A percentile compares a stretch with the other conserved stretches of the same genome.
phyloP scores from a whole-genome alignment of 768 basidiomycete genomes.

The Amanita subjunquillea region DNA sequence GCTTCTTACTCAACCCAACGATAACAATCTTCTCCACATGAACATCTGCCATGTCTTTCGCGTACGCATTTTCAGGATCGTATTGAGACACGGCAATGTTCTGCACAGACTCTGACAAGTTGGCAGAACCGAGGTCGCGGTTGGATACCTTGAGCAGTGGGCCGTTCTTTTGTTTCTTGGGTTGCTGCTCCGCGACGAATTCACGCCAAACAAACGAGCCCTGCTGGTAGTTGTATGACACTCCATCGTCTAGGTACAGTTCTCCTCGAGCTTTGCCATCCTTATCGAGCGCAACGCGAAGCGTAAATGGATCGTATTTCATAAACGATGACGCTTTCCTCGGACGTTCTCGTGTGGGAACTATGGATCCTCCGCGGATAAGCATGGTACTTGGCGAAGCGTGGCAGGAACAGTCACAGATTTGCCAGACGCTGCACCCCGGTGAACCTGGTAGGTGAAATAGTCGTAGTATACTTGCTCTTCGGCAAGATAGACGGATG shows the following conservation, averaged over 20 bases:
- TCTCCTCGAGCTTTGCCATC: conserved; percentile 57
- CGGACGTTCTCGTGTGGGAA: conserved; percentile 81
- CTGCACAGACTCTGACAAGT: conserved; percentile 38
- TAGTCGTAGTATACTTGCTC: conserved; percentile 95
- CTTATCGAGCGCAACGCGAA: conserved; percentile 73
- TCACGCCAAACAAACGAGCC: conserved; percentile 83
- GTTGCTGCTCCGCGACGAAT: conserved; percentile 46
- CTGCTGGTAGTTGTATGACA: conserved; percentile 59
- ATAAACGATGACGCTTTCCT: conserved; percentile 80
- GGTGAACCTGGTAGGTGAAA: conserved; percentile 61
- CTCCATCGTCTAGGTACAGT: conserved; percentile 93
- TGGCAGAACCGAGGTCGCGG: conserved; percentile 38
- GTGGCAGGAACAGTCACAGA: conserved; percentile 67
- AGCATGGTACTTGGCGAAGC: conserved; percentile 76
- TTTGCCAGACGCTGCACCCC: conserved; percentile 54
- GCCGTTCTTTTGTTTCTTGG: conserved; percentile 13
- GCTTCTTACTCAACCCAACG: conserved; percentile 57
- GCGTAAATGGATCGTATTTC: conserved; percentile 88
- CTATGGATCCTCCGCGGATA: conserved; percentile 83
- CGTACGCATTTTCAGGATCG: conserved; percentile 55
- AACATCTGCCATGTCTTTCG: conserved; percentile 53
- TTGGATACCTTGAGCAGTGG: conserved; percentile 36
- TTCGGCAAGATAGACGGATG: conserved; percentile 78
- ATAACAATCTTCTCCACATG: conserved; percentile 80
- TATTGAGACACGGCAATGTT: conserved; percentile 40